Evolutionary conservation across 495 filamentous ascomycete species (phyloP).

Genomic region (Aspergillus nidulans): DNA sequence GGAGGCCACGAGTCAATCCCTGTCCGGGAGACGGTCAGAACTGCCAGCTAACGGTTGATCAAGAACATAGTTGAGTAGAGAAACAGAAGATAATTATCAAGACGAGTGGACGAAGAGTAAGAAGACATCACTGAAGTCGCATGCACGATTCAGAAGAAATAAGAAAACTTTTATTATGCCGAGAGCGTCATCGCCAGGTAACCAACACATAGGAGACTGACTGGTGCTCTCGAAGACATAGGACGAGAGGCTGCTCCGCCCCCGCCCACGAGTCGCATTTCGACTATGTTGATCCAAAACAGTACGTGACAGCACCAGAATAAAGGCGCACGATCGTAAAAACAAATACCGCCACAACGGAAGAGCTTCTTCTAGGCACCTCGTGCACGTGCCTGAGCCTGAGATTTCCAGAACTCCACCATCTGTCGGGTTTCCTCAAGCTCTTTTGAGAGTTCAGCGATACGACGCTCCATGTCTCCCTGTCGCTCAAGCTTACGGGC

Average conservation of each 20-base stretch:
- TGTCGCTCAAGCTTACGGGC: slow-evolving; percentile 71
- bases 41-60: slow-evolving; percentile 30
- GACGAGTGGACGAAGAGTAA: slow-evolving; percentile 18
- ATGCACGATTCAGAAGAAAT: too few species aligned
- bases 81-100: slow-evolving; percentile 14
- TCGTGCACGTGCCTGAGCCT: slow-evolving; percentile 47
- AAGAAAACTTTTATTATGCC: slow-evolving; percentile 27
- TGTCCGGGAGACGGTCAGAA: slow-evolving; percentile 51
- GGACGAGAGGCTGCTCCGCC: slow-evolving; percentile 29
- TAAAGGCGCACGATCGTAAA: background rate
- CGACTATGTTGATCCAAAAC: slow-evolving; percentile 8
- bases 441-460: slow-evolving; percentile 43
- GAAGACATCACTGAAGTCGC: too few species aligned
- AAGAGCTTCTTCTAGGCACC: slow-evolving; percentile 27
- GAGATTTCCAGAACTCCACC: slow-evolving; percentile 57
- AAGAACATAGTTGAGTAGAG: slow-evolving; percentile 12
- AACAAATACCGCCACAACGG: background rate
- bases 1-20: slow-evolving; percentile 54
- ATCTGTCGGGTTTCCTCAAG: slow-evolving; percentile 44
- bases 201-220: slow-evolving; percentile 21
- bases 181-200: slow-evolving; percentile 22
- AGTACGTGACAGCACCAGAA: slow-evolving; percentile 14
- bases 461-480: slow-evolving; percentile 54
- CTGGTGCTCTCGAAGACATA: slow-evolving; percentile 26
- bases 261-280: slow-evolving; percentile 29